Evolutionary conservation across 768 basidiomycete species (phyloP).

Genomic region (Chlorophyllum brunneum): DNA sequence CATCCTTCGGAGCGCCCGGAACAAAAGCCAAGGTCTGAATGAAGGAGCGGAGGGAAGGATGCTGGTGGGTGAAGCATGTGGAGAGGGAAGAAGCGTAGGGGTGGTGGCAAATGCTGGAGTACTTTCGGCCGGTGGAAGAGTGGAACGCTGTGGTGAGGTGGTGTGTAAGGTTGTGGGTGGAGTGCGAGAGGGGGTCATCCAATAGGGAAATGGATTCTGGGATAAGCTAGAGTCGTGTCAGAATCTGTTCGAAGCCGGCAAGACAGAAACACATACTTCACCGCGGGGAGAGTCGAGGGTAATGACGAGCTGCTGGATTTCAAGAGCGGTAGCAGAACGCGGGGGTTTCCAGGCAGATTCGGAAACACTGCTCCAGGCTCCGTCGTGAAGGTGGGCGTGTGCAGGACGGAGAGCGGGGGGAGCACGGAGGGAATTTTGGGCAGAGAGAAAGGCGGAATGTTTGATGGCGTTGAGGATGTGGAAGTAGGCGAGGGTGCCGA

Average conservation of each 20-base stretch:
- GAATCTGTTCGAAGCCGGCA: constrained; percentile 1
- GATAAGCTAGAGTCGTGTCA: constrained; percentile 20
- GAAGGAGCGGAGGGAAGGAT: constrained; percentile 38
- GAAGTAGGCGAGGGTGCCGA: constrained; percentile 93
- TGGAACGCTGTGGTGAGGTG: constrained; percentile 39
- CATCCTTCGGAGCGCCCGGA: constrained; percentile 41
- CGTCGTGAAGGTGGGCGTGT: constrained; percentile 47
- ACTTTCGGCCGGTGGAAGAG: constrained; percentile 41
- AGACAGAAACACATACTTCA: constrained; percentile 23
- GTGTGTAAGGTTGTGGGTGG: constrained; percentile 44
- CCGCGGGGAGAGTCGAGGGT: constrained; percentile 37
- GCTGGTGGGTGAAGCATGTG: constrained; percentile 23
- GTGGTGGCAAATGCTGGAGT: constrained; percentile 50
- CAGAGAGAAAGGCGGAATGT: constrained; percentile 75
- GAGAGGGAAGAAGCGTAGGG: constrained; percentile 19
- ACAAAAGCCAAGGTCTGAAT: constrained; percentile 49
- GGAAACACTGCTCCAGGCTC: constrained; percentile 61
- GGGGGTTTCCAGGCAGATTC: constrained; percentile 45
- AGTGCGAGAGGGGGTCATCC: constrained; percentile 37
- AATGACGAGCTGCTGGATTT: constrained; percentile 75
- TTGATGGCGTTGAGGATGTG: constrained; percentile 89
- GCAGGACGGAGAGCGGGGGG: constrained; percentile 49
- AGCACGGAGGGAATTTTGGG: constrained; percentile 28
- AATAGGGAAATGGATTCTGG: constrained; percentile 33
- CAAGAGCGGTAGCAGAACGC: constrained; percentile 35